Evolutionary conservation across 371 early-diverging fungal species (phyloP), one percentile per base, ranked within the genome.

Genomic region (Dichotomocladium elegans): DNA sequence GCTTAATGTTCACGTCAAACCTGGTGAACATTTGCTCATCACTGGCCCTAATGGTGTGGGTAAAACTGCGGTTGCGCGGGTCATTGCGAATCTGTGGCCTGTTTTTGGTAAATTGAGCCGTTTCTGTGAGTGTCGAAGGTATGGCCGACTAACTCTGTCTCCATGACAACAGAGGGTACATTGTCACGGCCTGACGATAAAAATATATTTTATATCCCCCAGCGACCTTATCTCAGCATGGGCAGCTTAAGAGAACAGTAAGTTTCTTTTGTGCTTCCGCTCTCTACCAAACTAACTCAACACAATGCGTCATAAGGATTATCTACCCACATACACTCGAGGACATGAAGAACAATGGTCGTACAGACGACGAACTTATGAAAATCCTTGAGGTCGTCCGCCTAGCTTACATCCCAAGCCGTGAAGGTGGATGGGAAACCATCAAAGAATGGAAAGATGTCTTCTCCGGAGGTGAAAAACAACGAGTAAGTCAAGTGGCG

Each of bases 401-500:
- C 46, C 68, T 94, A 43, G 83, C 74, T 0, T 71, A 79, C 47
- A 80, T 95, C 28, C 91, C 88, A 29, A 84, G 79, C 11, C 81
- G 94, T 57, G 91, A 92, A 78, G 92, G 91, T 41, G 93, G 95
- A 4, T 93, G 88, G 84, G 91, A 93, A 55, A 86, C 89, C 10
- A 65, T 79, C 47, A 90, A 91, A 55, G 93, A 94, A 70, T 94
- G 95, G 95, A 90, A 88, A 63, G 90, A 91, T 71, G 90, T 91
- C 10, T 85, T 94, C 30, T 87, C 91, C 30, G 93, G 93, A 12
- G 95, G 95, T 41, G 95, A 94, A 68, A 94, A 92, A 68, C 93
- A 94, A 68, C 77, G 92, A 47, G 87, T 91, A 72, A 60, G 66
- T 58, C 17, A 8, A n/a, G 41, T 21, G 21, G 24, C n/a, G n/a